These are phyloP conservation scores for Phytophthora colocasiae DNA, from an alignment of 352 stramenopile genomes.

Conservation along the genomic window DNA sequence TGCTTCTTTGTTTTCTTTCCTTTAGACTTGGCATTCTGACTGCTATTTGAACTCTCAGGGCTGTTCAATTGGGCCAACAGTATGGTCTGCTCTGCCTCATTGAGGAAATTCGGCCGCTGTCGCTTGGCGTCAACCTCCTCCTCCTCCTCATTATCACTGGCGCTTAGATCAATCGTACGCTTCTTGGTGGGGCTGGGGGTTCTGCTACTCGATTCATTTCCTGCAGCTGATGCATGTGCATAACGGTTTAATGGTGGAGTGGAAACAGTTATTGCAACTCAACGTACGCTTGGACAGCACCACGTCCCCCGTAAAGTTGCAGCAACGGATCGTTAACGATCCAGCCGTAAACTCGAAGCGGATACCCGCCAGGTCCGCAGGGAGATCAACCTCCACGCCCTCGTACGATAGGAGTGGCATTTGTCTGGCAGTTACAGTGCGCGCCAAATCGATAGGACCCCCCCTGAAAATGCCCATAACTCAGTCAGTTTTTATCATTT, in stretches of 20 bases:
- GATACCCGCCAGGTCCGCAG: slow-evolving; percentile 60
- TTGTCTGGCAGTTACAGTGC: background rate
- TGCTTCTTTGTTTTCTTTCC: slow-evolving; percentile 20
- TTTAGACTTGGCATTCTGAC: slow-evolving; percentile 15
- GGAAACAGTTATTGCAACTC: background rate
- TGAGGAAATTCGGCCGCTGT: slow-evolving; percentile 63
- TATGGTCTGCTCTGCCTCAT: slow-evolving; percentile 66
- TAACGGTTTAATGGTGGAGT: background rate
- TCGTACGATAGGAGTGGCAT: slow-evolving; percentile 85
- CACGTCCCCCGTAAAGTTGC: slow-evolving; percentile 75
- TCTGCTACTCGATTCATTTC: slow-evolving; percentile 9
- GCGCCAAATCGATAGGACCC: too few relatives aligned
- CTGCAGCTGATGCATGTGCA: slow-evolving; percentile 16
- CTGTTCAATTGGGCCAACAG: slow-evolving; percentile 59
- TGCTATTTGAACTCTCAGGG: slow-evolving; percentile 32
- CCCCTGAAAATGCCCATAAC: too few relatives aligned
- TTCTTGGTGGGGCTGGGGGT: slow-evolving; percentile 50
- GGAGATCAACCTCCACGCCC: slow-evolving; percentile 80
- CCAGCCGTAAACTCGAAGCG: slow-evolving; percentile 71
- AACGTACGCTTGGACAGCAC: slow-evolving; percentile 63
- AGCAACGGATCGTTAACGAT: slow-evolving; percentile 72
- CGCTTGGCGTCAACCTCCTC: slow-evolving; percentile 45
- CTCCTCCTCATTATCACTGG: slow-evolving; percentile 42
- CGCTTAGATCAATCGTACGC: slow-evolving; percentile 53
- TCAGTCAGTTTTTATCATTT: too few relatives aligned